These are phyloP conservation scores for Epichloe glyceriae DNA, from an alignment of 2,329 filamentous ascomycete genomes.

Conservation along the genomic window DNA sequence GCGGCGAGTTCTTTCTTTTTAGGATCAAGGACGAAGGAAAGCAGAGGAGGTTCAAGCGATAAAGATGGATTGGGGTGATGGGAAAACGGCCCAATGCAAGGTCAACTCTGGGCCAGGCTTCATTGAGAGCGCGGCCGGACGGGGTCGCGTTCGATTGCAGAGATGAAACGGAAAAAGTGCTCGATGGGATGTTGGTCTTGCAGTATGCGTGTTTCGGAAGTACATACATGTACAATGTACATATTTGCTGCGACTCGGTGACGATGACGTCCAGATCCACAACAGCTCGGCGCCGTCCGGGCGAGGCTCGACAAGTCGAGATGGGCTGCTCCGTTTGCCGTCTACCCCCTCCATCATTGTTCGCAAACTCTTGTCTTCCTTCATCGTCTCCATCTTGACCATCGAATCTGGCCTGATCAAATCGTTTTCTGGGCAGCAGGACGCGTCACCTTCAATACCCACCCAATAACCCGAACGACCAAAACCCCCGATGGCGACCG, in stretches of 20 bases:
- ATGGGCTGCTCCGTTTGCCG: background rate
- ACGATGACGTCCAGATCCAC: background rate
- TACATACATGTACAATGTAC: background rate
- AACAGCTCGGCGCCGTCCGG: background rate
- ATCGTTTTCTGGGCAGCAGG: too few relatives aligned
- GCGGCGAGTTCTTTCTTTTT: too few relatives aligned
- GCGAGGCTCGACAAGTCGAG: background rate
- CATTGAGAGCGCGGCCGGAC: background rate
- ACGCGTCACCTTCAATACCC: background rate
- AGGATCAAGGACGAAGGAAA: too few relatives aligned
- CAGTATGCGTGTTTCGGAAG: background rate
- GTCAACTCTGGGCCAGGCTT: too few relatives aligned
- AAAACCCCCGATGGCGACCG: conserved; percentile 24
- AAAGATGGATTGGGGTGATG: too few relatives aligned
- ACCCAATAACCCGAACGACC: background rate
- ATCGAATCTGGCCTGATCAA: too few relatives aligned
- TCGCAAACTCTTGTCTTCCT: too few relatives aligned
- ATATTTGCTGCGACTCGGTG: background rate
- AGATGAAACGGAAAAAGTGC: background rate
- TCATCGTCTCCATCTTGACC: too few relatives aligned
- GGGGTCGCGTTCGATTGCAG: background rate
- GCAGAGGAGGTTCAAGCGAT: too few relatives aligned
- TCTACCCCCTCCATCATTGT: background rate
- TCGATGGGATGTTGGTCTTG: too few relatives aligned
- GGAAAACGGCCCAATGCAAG: too few relatives aligned